A percentile compares a stretch with the other conserved stretches of the same genome.
phyloP scores from a whole-genome alignment of 1,139 yeast genomes.

The Suhomyces anneliseae region DNA sequence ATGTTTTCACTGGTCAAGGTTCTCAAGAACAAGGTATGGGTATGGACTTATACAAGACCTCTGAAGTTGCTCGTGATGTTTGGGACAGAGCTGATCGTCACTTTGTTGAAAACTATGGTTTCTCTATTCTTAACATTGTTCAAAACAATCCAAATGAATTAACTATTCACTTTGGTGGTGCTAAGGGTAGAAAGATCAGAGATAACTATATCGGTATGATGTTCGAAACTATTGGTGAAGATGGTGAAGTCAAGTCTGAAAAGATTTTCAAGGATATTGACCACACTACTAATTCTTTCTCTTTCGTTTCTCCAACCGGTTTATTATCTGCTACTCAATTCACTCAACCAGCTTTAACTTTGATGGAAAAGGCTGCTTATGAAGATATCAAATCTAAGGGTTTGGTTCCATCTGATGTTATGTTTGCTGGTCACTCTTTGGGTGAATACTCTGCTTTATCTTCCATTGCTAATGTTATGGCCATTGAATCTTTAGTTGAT shows the following conservation, averaged over 20 bases:
- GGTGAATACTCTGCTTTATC: slow-evolving; percentile 99
- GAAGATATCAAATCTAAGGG: slow-evolving; percentile 98
- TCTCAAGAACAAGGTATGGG: slow-evolving; percentile 99
- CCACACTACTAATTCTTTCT: slow-evolving; percentile 76
- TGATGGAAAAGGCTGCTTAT: slow-evolving; percentile 98
- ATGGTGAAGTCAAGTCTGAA: slow-evolving; percentile 83
- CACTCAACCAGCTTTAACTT: slow-evolving; percentile 97
- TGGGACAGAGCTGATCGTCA: slow-evolving; percentile 98
- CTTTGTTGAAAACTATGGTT: slow-evolving; percentile 91
- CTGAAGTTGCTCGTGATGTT: slow-evolving; percentile 89
- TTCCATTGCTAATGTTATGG: slow-evolving; percentile 97
- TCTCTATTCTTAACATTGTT: slow-evolving; percentile 94
- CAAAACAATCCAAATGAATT: slow-evolving; percentile 93
- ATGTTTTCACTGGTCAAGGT: slow-evolving; percentile 99
- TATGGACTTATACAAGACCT: slow-evolving; percentile 92
- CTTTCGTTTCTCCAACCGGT: slow-evolving; percentile 93
- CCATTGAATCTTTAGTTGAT: slow-evolving; percentile 95
- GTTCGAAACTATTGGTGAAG: slow-evolving; percentile 89
- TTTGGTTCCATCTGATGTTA: slow-evolving; percentile 86
- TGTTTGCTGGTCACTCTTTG: slow-evolving; percentile 98
- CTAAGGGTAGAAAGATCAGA: slow-evolving; percentile 91
- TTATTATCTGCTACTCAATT: slow-evolving; percentile 96
- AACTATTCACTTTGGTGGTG: slow-evolving; percentile 97
- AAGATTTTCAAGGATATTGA: slow-evolving; percentile 92
- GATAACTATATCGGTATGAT: slow-evolving; percentile 95